Conservation (phyloP, 768 basidiomycete genomes). For the Xanthoconium stramineum region DNA sequence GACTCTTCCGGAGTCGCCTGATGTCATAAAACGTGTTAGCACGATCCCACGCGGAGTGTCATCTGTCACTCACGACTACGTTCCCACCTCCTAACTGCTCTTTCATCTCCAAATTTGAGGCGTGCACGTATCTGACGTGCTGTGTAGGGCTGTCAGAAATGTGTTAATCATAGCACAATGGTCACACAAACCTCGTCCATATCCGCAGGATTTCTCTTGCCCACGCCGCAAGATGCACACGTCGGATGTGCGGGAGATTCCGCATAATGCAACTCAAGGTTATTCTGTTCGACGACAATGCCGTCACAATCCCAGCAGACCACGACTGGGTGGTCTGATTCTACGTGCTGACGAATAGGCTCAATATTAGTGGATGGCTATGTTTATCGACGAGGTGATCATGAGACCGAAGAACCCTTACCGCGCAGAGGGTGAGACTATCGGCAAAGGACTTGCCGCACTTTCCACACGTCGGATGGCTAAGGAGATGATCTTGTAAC, state of each 20-base stretch:
- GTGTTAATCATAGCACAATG: background rate
- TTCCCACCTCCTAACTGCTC: background rate
- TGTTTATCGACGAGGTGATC: background rate
- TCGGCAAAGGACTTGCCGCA: conserved; percentile 20
- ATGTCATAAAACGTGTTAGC: conserved; percentile 2
- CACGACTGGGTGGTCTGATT: conserved; percentile 20
- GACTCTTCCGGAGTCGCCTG: conserved; percentile 3
- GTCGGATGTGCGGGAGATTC: conserved; percentile 22
- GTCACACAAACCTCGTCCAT: conserved; percentile 22
- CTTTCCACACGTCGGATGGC: conserved; percentile 24
- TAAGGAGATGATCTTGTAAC: conserved; percentile 24
- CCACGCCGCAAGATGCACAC: conserved; percentile 18
- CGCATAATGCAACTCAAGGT: conserved; percentile 22
- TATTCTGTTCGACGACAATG: conserved; percentile 17
- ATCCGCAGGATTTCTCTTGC: conserved; percentile 11
- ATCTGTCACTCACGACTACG: conserved; percentile 1
- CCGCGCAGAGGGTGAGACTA: conserved; percentile 17
- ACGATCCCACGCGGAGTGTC: background rate
- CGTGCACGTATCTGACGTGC: conserved; percentile 22
- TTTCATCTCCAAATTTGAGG: conserved; percentile 1
- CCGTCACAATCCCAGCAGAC: conserved; percentile 32
- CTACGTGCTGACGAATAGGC: conserved; percentile 19
- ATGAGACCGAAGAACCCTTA: conserved; percentile 5
- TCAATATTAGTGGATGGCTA: background rate
- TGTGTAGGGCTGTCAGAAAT: conserved; percentile 9